Conservation (phyloP, 2,329 filamentous ascomycete genomes). For the Arthrobotrys conoides region DNA sequence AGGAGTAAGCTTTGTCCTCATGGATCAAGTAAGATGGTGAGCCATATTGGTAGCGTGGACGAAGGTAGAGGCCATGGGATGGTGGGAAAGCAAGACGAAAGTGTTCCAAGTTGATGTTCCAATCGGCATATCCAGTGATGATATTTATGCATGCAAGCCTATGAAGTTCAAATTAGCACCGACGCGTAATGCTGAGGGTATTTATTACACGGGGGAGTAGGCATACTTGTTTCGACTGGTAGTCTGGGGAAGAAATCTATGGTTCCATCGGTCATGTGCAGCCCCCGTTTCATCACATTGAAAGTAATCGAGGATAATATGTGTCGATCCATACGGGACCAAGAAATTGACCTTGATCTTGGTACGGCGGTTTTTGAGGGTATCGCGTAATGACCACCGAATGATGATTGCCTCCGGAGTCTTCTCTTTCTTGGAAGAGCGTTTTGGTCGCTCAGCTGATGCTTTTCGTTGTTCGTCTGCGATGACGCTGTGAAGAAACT, state of each 20-base stretch:
- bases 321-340: slow-evolving; percentile 36
- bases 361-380: slow-evolving; percentile 38
- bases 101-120: slow-evolving; percentile 48
- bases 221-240: slow-evolving; percentile 45
- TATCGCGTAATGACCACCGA: slow-evolving; percentile 49
- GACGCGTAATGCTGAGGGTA: no score
- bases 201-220: no score
- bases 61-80: slow-evolving; percentile 32
- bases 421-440: slow-evolving; percentile 43
- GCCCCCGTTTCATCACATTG: slow-evolving; percentile 19
- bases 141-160: slow-evolving; percentile 57
- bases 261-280: slow-evolving; percentile 5
- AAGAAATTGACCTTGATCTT: slow-evolving; percentile 47
- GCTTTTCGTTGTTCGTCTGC: slow-evolving; percentile 46
- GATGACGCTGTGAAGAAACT: slow-evolving; percentile 44
- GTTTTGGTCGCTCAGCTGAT: slow-evolving; percentile 35
- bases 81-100: slow-evolving; percentile 38
- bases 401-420: slow-evolving; percentile 48
- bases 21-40: slow-evolving; percentile 41
- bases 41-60: slow-evolving; percentile 35
- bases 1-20: slow-evolving; percentile 34
- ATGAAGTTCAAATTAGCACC: not conserved
- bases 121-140: slow-evolving; percentile 54
- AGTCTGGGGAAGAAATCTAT: slow-evolving; percentile 24
- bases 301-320: slow-evolving; percentile 53